Conservation (phyloP, 2,329 filamentous ascomycete species). For the Fusarium guadeloupense region DNA sequence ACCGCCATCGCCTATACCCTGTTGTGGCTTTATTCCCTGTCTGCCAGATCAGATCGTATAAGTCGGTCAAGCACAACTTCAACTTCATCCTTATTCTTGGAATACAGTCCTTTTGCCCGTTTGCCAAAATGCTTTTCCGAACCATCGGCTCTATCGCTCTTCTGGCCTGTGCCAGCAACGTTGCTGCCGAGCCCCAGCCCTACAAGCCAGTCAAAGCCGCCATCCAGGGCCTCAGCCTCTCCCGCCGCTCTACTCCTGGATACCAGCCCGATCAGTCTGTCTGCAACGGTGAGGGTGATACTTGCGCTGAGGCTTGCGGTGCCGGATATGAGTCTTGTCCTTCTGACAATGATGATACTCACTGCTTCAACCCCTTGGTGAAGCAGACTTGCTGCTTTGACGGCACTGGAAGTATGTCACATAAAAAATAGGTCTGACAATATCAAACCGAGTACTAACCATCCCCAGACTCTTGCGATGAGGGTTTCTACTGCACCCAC, state of each 20-base stretch:
- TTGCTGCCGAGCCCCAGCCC: constrained; percentile 45
- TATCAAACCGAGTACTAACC: constrained; percentile 23
- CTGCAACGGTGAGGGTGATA: constrained; percentile 58
- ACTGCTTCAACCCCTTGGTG: constrained; percentile 65
- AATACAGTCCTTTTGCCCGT: neutral
- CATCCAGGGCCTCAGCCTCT: constrained; percentile 53
- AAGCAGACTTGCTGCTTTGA: constrained; percentile 67
- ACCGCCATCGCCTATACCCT: constrained; percentile 30
- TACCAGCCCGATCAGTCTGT: constrained; percentile 60
- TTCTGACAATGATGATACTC: constrained; percentile 58
- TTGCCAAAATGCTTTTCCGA: constrained; percentile 50
- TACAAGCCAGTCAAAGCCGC: constrained; percentile 52
- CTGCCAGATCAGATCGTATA: constrained; percentile 27
- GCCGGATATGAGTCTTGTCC: constrained; percentile 59
- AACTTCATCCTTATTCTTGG: constrained; percentile 20
- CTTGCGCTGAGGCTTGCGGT: constrained; percentile 66
- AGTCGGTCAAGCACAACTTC: constrained; percentile 14
- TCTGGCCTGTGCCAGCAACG: constrained; percentile 48
- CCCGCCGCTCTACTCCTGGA: constrained; percentile 56
- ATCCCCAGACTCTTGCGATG: constrained; percentile 64
- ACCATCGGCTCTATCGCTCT: constrained; percentile 47
- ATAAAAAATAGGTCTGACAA: neutral
- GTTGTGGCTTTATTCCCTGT: constrained; percentile 38
- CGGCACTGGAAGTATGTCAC: constrained; percentile 63
- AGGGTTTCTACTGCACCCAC: constrained; percentile 70